A percentile compares a stretch with the other conserved stretches of the same genome.
Evolutionary conservation across 768 basidiomycete species (phyloP).

Genomic region (Boletus sensibilis): DNA sequence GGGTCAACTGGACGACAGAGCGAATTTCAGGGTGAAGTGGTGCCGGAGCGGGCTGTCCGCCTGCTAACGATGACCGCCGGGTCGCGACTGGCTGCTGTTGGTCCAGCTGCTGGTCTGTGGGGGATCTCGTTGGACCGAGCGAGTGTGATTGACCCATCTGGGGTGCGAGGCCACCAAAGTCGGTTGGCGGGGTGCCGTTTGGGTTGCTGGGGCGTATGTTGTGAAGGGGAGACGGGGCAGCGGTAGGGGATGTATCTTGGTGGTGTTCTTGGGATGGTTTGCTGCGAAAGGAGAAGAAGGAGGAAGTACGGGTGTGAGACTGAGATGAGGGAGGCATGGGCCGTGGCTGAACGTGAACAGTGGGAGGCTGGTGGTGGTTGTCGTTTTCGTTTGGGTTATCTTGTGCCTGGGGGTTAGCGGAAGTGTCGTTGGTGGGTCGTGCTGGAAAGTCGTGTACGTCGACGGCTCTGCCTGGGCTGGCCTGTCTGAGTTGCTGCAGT

Average conservation of each 20-base stretch:
- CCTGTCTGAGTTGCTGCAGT: slow-evolving; percentile 35
- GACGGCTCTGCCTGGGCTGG: slow-evolving; percentile 29
- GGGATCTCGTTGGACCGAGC: slow-evolving; percentile 27
- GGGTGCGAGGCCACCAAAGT: slow-evolving; percentile 25
- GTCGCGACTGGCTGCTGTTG: slow-evolving; percentile 19
- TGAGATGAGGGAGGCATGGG: slow-evolving; percentile 26
- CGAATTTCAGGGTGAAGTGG: slow-evolving; percentile 80
- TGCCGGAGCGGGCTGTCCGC: slow-evolving; percentile 26
- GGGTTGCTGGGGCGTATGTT: slow-evolving; percentile 17
- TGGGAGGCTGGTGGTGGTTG: slow-evolving; percentile 10
- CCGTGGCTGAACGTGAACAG: slow-evolving; percentile 23
- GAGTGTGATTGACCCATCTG: slow-evolving; percentile 36
- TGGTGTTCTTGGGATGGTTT: slow-evolving; percentile 30
- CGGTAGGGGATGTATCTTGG: slow-evolving; percentile 20
- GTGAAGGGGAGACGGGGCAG: slow-evolving; percentile 11
- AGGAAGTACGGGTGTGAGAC: slow-evolving; percentile 54
- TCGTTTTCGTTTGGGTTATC: slow-evolving; percentile 22
- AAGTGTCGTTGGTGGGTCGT: slow-evolving; percentile 22
- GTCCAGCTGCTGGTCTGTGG: slow-evolving; percentile 23
- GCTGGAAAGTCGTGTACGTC: slow-evolving; percentile 37
- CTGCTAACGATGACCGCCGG: slow-evolving; percentile 22
- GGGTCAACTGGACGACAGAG: slow-evolving; percentile 70
- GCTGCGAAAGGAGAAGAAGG: slow-evolving; percentile 62
- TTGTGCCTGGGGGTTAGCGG: slow-evolving; percentile 11
- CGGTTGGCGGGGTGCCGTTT: slow-evolving; percentile 11